Base-by-base conservation (phyloP, 1,284 basidiomycete species). In the Erythrobasidium hasegawianum region DNA sequence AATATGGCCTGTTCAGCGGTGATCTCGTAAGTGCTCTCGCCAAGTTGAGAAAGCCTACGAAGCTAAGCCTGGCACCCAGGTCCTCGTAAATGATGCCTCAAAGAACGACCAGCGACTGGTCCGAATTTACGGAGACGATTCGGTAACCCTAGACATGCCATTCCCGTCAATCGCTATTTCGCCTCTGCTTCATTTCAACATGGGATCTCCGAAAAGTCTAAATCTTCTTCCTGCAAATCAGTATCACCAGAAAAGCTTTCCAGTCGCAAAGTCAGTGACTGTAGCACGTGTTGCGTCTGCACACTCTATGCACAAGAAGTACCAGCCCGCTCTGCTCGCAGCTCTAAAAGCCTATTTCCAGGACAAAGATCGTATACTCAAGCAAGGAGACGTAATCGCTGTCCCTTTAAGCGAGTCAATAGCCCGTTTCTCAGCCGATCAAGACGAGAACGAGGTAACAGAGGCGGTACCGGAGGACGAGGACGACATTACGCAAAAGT, bases 1-100 rank as follows among this genome's bases (percentile, higher is more conserved):
- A 82, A 55, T 78, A 91, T 27, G 92, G 91, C 0, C 78, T 89
- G 2, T 84, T 94, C 70, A 86, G 86, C 71, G 89, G 89, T 38
- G 90, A 96, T 76, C 95, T 92, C 92, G 91, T 90, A 73, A 72
- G 86, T 75, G 65, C n/a, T n/a, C n/a, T n/a, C n/a, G n/a, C n/a
- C n/a, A n/a, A n/a, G n/a, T n/a, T n/a, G n/a, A n/a, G n/a, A n/a
- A n/a, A n/a, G n/a, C n/a, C n/a, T n/a, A n/a, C n/a, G n/a, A n/a
- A n/a, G n/a, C n/a, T n/a, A n/a, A n/a, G n/a, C n/a, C n/a, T n/a
- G n/a, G n/a, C n/a, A n/a, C n/a, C n/a, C 20, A 56, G 53, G 18
- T 49, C n/a, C 5, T 53, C 11, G 5, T 33, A 5, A 4, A 11
- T 11, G 50, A 22, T 53, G 16, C 20, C 5, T n/a, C 9, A 3